These are phyloP conservation scores for Phytophthora macrochlamydospora DNA, from an alignment of 352 stramenopile species.

Conservation along the genomic window DNA sequence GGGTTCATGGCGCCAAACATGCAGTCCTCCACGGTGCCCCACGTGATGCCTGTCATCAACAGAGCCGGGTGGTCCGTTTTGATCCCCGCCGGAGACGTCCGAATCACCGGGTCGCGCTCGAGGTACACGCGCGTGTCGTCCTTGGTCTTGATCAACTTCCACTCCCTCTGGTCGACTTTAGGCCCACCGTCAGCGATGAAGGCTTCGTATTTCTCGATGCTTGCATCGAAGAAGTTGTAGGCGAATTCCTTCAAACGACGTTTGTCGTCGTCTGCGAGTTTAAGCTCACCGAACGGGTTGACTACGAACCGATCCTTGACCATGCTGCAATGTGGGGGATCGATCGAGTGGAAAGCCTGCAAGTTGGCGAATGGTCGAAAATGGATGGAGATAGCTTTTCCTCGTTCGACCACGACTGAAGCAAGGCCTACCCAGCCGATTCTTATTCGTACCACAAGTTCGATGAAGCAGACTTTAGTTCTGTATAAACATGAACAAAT, in stretches of 20 bases:
- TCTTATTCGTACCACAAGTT: too few relatives aligned
- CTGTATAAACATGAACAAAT: too few relatives aligned
- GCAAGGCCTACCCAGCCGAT: too few relatives aligned
- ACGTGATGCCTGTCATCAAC: constrained; percentile 31
- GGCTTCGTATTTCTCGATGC: constrained; percentile 37
- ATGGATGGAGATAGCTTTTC: too few relatives aligned
- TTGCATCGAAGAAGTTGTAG: constrained; percentile 31
- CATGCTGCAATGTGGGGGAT: constrained; percentile 7
- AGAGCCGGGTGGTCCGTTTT: constrained; percentile 23
- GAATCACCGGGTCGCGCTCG: constrained; percentile 19
- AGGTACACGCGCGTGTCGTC: constrained; percentile 35
- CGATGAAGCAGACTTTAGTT: too few relatives aligned
- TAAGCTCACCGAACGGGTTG: constrained; percentile 26
- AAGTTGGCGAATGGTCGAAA: too few relatives aligned
- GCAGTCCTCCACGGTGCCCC: constrained; percentile 38
- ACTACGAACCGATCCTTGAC: constrained; percentile 29
- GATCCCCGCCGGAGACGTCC: constrained; percentile 8
- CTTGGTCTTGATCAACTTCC: constrained; percentile 38
- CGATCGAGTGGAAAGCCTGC: too few relatives aligned
- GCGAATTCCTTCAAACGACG: constrained; percentile 23
- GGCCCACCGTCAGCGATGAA: constrained; percentile 30
- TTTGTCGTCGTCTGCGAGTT: constrained; percentile 14
- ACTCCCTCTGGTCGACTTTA: constrained; percentile 36
- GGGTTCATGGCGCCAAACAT: constrained; percentile 38
- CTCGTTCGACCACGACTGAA: too few relatives aligned